Evolutionary conservation across 1,139 yeast species (phyloP).

Genomic region (Kodamaea arcana): DNA sequence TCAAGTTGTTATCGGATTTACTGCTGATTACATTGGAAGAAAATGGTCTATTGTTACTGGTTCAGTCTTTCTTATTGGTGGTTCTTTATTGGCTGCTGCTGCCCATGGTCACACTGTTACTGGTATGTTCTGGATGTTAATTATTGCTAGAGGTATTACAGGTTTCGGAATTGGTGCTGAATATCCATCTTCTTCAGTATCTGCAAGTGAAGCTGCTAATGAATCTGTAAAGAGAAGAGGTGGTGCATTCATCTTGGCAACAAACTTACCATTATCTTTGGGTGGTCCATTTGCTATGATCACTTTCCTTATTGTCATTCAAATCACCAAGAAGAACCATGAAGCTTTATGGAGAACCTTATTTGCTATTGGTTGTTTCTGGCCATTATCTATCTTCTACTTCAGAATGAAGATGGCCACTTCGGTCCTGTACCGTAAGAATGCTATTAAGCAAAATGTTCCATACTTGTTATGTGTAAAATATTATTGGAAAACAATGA

Average conservation of each 20-base stretch:
- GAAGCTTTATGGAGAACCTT: constrained; percentile 69
- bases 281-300: constrained; percentile 75
- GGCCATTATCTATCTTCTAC: constrained; percentile 70
- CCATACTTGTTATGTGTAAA: constrained; percentile 51
- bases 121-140: constrained; percentile 75
- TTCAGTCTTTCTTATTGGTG: constrained; percentile 51
- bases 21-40: constrained; percentile 56
- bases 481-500: constrained; percentile 51
- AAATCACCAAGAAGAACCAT: constrained; percentile 49
- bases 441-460: constrained; percentile 45
- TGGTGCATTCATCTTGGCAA: constrained; percentile 57
- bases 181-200: constrained; percentile 64
- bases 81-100: constrained; percentile 55
- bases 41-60: constrained; percentile 56
- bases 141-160: constrained; percentile 61
- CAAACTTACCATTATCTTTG: constrained; percentile 67
- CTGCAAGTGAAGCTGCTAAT: constrained; percentile 73
- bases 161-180: constrained; percentile 81
- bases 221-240: constrained; percentile 61
- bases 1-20: constrained; percentile 50
- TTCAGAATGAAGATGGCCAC: constrained; percentile 71
- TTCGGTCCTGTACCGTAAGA: constrained; percentile 51
- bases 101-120: constrained; percentile 48
- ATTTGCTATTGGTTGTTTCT: constrained; percentile 70
- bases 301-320: constrained; percentile 62